A percentile compares a stretch with the other conserved stretches of the same genome.
phyloP scores from a whole-genome alignment of 2,329 filamentous ascomycete species.

The Pseudogymnoascus sp. region DNA sequence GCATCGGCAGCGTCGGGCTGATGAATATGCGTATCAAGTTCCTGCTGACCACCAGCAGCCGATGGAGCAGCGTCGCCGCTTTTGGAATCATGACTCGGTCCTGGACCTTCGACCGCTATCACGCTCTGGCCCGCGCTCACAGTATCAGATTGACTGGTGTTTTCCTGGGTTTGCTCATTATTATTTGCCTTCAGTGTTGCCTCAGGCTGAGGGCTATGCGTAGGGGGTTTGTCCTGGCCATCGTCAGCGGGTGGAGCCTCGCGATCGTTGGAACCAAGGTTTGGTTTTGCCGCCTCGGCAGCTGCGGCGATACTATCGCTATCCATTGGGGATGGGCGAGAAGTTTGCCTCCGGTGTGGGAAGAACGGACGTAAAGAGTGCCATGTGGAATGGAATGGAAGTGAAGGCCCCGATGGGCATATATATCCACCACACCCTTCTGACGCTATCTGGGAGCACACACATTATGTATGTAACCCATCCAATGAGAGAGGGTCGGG shows the following conservation, averaged over 20 bases:
- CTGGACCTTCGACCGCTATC: background rate
- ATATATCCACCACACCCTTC: background rate
- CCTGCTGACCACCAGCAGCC: background rate
- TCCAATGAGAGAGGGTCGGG: background rate
- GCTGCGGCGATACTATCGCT: background rate
- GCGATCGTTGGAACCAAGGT: background rate
- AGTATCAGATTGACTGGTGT: background rate
- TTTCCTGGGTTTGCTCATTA: background rate
- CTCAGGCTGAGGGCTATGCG: background rate
- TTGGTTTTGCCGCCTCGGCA: background rate
- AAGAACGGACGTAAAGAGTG: background rate
- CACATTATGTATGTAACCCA: conserved; percentile 1
- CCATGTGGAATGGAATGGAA: background rate
- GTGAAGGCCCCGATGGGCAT: background rate
- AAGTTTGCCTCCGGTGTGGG: background rate
- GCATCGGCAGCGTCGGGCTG: background rate
- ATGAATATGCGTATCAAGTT: background rate
- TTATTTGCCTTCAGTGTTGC: background rate
- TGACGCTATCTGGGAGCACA: background rate
- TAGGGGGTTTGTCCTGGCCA: background rate
- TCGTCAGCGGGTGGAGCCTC: background rate
- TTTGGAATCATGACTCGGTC: background rate
- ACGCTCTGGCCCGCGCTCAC: background rate
- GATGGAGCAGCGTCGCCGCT: background rate
- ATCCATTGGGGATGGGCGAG: background rate